phyloP scores from a whole-genome alignment of 129 eudicot genomes.

The Tagetes erecta region DNA sequence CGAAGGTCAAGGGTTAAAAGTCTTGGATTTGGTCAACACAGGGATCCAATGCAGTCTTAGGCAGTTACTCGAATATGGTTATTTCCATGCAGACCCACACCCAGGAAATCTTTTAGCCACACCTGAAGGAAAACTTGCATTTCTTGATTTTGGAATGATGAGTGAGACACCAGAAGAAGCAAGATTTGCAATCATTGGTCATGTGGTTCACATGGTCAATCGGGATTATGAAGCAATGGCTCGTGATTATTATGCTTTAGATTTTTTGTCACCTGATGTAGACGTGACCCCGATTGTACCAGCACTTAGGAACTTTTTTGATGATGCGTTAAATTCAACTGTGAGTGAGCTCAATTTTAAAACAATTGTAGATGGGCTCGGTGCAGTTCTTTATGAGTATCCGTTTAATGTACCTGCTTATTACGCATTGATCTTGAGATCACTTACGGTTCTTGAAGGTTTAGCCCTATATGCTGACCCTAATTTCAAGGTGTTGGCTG shows the following conservation, averaged over 20 bases:
- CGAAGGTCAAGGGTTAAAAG: slow-evolving; percentile 88
- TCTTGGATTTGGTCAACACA: slow-evolving; percentile 83
- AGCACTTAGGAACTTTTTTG: slow-evolving; percentile 83
- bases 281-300: slow-evolving; percentile 96
- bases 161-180: slow-evolving; percentile 97
- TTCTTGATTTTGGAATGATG: slow-evolving; percentile 99
- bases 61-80: slow-evolving; percentile 93
- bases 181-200: slow-evolving; percentile 94
- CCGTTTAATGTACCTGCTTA: slow-evolving; percentile 97
- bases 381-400: slow-evolving; percentile 82
- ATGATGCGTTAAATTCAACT: slow-evolving; percentile 79
- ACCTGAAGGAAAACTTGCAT: slow-evolving; percentile 95
- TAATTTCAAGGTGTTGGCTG: slow-evolving; percentile 92
- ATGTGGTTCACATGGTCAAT: slow-evolving; percentile 98
- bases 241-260: slow-evolving; percentile 85
- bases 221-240: slow-evolving; percentile 99
- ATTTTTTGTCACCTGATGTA: slow-evolving; percentile 84
- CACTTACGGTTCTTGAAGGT: slow-evolving; percentile 99
- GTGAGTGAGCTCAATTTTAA: slow-evolving; percentile 97
- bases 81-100: slow-evolving; percentile 98
- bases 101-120: slow-evolving; percentile 96
- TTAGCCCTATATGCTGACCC: slow-evolving; percentile 93
- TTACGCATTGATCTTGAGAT: slow-evolving; percentile 88
- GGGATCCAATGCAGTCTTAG: slow-evolving; percentile 96
- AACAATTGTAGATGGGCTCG: slow-evolving; percentile 89